Conservation (phyloP, 2,329 filamentous ascomycete genomes). For the Purpureocillium takamizusanense region DNA sequence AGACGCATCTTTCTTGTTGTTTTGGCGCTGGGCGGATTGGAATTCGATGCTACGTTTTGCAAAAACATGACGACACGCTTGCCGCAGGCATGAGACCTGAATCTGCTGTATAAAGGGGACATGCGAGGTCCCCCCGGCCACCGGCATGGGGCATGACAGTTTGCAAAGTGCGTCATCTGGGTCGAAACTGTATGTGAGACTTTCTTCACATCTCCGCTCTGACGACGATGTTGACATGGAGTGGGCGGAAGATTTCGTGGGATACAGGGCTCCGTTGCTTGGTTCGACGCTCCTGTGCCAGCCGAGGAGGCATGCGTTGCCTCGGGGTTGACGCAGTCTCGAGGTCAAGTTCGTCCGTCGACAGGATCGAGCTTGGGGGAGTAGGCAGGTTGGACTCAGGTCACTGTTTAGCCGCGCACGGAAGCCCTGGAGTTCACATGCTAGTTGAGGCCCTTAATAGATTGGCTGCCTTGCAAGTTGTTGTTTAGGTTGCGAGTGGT, state of each 20-base stretch:
- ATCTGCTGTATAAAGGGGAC: constrained; percentile 9
- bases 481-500: neutral
- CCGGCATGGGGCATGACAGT: neutral
- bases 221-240: constrained; percentile 4
- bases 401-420: too few relatives aligned
- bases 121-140: neutral
- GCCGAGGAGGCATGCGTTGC: too few relatives aligned
- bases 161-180: constrained; percentile 1
- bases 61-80: constrained; percentile 15
- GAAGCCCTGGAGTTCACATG: neutral
- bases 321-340: too few relatives aligned
- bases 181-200: constrained; percentile 7
- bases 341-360: too few relatives aligned
- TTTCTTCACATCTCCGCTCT: constrained; percentile 2
- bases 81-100: constrained; percentile 11
- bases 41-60: constrained; percentile 11
- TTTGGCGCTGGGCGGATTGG: constrained; percentile 14
- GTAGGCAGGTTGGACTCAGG: too few relatives aligned
- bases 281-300: neutral
- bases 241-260: neutral
- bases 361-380: too few relatives aligned
- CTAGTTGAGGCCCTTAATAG: constrained; percentile 1
- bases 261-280: neutral
- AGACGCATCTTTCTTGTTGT: constrained; percentile 13
- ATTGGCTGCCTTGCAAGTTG: neutral